Evolutionary conservation across 2,329 filamentous ascomycete genomes (phyloP).

Genomic region (Talaromyces funiculosus): DNA sequence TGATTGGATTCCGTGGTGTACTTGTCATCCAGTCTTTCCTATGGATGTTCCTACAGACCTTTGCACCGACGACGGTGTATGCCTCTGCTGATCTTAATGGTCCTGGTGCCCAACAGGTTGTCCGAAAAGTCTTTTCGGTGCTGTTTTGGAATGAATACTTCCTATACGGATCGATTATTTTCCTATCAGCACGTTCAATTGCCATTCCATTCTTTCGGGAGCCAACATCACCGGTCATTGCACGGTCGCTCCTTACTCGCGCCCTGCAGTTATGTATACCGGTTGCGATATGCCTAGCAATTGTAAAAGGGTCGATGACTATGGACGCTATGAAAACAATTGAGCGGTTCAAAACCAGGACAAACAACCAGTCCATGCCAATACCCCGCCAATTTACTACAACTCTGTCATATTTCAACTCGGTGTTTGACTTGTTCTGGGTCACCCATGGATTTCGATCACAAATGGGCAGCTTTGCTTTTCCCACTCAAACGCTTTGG

Average conservation of each 20-base stretch:
- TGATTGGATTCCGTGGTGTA: conserved; percentile 20
- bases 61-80: conserved; percentile 39
- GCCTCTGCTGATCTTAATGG: conserved; percentile 31
- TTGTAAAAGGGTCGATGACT: conserved; percentile 25
- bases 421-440: conserved; percentile 46
- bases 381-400: conserved; percentile 31
- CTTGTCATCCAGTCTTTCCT: conserved; percentile 40
- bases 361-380: conserved; percentile 33
- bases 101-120: conserved; percentile 34
- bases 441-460: conserved; percentile 32
- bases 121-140: conserved; percentile 43
- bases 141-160: conserved; percentile 44
- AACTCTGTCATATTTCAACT: conserved; percentile 42
- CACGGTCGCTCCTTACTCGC: conserved; percentile 39
- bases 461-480: conserved; percentile 39
- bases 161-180: conserved; percentile 43
- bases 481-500: conserved; percentile 45
- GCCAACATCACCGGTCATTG: conserved; percentile 28
- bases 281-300: conserved; percentile 35
- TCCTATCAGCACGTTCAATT: conserved; percentile 41
- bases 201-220: conserved; percentile 39
- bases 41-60: conserved; percentile 43
- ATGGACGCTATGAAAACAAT: conserved; percentile 28
- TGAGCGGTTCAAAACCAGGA: conserved; percentile 11
- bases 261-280: conserved; percentile 40